A percentile compares a stretch with the other conserved stretches of the same genome.
Evolutionary conservation across 2,329 filamentous ascomycete species (phyloP).

Genomic region (Venturia nashicola): DNA sequence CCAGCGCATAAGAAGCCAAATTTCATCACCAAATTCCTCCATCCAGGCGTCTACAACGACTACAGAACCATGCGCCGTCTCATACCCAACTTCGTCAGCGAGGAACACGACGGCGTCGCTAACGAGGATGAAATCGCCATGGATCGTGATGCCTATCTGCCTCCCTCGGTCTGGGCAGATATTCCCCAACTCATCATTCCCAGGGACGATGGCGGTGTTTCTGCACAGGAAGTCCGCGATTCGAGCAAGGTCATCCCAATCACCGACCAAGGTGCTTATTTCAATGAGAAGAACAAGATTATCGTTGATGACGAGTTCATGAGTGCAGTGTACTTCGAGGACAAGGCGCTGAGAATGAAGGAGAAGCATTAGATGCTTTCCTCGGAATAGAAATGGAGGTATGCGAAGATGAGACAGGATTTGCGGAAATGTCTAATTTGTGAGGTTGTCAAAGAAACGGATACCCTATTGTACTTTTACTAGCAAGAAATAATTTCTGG

Average conservation of each 20-base stretch:
- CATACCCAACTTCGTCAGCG: slow-evolving; percentile 22
- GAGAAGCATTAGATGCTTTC: background rate
- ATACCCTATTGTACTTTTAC: background rate
- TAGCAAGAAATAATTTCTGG: background rate
- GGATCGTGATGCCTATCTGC: slow-evolving; percentile 29
- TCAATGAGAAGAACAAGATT: slow-evolving; percentile 12
- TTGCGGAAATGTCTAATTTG: too few relatives aligned
- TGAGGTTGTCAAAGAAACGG: background rate
- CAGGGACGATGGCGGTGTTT: slow-evolving; percentile 8
- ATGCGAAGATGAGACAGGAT: background rate
- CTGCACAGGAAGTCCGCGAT: slow-evolving; percentile 7
- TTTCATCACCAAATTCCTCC: slow-evolving; percentile 10
- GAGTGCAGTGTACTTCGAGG: slow-evolving; percentile 7
- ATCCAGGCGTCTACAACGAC: slow-evolving; percentile 13
- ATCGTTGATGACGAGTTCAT: slow-evolving; percentile 9
- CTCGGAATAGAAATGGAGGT: background rate
- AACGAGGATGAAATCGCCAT: slow-evolving; percentile 17
- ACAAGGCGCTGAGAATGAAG: slow-evolving; percentile 7
- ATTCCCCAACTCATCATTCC: slow-evolving; percentile 9
- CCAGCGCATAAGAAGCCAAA: slow-evolving; percentile 11
- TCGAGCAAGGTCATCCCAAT: slow-evolving; percentile 6
- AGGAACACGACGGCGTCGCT: slow-evolving; percentile 8
- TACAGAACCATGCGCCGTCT: slow-evolving; percentile 19
- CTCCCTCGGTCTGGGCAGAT: slow-evolving; percentile 26
- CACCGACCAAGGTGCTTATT: slow-evolving; percentile 8